Evolutionary conservation across 2,329 filamentous ascomycete species (phyloP), one percentile per base, ranked within the genome.

Genomic region (Ilyonectria robusta): DNA sequence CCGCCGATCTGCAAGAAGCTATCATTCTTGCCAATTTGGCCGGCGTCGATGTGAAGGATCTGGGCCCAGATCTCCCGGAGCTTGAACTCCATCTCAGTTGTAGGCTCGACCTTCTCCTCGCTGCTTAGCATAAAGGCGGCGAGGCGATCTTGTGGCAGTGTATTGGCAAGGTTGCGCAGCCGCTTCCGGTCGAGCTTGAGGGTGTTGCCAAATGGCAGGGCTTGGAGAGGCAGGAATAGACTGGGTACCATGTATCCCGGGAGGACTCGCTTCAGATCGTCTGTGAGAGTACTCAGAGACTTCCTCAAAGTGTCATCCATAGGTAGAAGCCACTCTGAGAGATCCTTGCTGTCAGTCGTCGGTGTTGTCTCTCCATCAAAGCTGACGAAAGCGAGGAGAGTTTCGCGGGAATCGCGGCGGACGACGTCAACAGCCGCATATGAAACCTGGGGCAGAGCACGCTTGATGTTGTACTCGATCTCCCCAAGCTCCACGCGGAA

Each of bases 401-500:
- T 19, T 6, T 71, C 62, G 13, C 66, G 46, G 21, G 40, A 50
- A 0, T 61, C 62, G 2, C 64, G 26, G 3, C 57, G 23, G 4
- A 51, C 44, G 2, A 77, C 9, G 3, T 62, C 60, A 2, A 75
- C 68, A 3, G 67, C 68, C 21, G 59, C 72, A 4, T 71, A 70
- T n/a, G 75, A 64, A 11, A 61, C 50, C 3, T 74, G 72, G 1
- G 26, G 8, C 0, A 54, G 29, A 10, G 70, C 62, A 2, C 29
- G 64, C 21, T 62, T 59, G 6, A 77, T 59, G 6, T 59, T 55
- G 9, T 71, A 62, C n/a, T 79, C 77, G 3, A 79, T 71, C 37
- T 80, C 78, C 0, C 62, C 71, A 2, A 75, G 59, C 58, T 80
- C 78, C 29, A 80, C 57, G 2, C 78, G 74, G 9, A 79, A 72